phyloP scores from a whole-genome alignment of 106 monocot genomes.

The Gastrodia elata region DNA sequence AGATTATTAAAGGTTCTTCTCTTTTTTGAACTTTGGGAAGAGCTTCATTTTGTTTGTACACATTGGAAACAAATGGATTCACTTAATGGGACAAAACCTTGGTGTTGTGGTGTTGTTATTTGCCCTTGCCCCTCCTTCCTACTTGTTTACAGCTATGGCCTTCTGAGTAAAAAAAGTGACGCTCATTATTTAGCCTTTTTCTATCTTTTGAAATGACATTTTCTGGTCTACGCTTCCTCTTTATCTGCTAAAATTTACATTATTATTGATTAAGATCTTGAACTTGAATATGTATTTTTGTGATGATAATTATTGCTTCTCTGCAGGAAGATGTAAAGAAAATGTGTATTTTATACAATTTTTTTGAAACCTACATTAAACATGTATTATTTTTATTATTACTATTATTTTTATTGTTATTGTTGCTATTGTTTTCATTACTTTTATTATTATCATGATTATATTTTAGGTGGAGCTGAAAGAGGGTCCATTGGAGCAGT shows the following conservation, averaged over 20 bases:
- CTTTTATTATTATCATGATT: not conserved
- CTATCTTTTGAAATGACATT: not conserved
- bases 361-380: not conserved
- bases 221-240: not conserved
- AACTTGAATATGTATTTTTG: not conserved
- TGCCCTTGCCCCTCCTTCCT: not conserved
- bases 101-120: too few relatives aligned
- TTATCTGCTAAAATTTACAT: too few relatives aligned
- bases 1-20: too few relatives aligned
- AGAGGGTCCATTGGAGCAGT: conserved; percentile 84
- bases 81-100: too few relatives aligned
- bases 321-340: not conserved
- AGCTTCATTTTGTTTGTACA: too few relatives aligned
- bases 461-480: conserved; percentile 76
- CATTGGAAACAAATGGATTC: too few relatives aligned
- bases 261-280: too few relatives aligned
- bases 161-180: too few relatives aligned
- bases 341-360: not conserved
- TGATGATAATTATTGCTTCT: not conserved
- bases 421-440: not conserved
- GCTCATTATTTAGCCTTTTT: not conserved
- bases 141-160: not conserved
- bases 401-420: not conserved
- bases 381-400: not conserved
- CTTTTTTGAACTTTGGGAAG: too few relatives aligned